phyloP scores from a whole-genome alignment of 805 yeast species.

The Suhomyces tanzawaensis region DNA sequence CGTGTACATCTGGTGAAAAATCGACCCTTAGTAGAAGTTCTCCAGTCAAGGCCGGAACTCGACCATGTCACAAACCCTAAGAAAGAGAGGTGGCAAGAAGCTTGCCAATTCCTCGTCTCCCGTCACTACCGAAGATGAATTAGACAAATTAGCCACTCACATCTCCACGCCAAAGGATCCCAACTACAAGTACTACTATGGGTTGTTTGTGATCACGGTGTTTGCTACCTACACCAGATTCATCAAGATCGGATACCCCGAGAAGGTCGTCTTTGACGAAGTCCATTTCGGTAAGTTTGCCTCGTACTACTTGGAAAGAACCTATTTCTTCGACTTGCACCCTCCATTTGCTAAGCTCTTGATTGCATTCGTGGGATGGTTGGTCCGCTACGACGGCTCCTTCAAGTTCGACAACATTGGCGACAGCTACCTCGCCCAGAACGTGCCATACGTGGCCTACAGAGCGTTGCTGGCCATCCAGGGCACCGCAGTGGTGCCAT shows the following conservation, averaged over 20 bases:
- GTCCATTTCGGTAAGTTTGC: slow-evolving; percentile 88
- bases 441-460: slow-evolving; percentile 84
- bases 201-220: slow-evolving; percentile 37
- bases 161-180: slow-evolving; percentile 21
- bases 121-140: slow-evolving; percentile 1
- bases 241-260: slow-evolving; percentile 59
- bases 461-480: slow-evolving; percentile 77
- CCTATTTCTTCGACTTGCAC: slow-evolving; percentile 93
- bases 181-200: slow-evolving; percentile 29
- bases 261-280: slow-evolving; percentile 81
- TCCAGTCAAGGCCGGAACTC: too few relatives aligned
- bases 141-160: background rate
- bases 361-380: slow-evolving; percentile 85
- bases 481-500: slow-evolving; percentile 79
- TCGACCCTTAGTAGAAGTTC: too few relatives aligned
- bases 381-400: slow-evolving; percentile 86
- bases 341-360: slow-evolving; percentile 96
- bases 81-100: slow-evolving; percentile 27
- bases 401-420: slow-evolving; percentile 93
- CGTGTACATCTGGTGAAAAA: background rate
- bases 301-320: slow-evolving; percentile 79
- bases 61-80: slow-evolving; percentile 27
- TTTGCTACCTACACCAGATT: slow-evolving; percentile 56
- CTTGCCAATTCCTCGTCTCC: slow-evolving; percentile 1
- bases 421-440: slow-evolving; percentile 68